Evolutionary conservation across 495 filamentous ascomycete species (phyloP), one percentile per base, ranked within the genome.

Genomic region (Cercophora samala): DNA sequence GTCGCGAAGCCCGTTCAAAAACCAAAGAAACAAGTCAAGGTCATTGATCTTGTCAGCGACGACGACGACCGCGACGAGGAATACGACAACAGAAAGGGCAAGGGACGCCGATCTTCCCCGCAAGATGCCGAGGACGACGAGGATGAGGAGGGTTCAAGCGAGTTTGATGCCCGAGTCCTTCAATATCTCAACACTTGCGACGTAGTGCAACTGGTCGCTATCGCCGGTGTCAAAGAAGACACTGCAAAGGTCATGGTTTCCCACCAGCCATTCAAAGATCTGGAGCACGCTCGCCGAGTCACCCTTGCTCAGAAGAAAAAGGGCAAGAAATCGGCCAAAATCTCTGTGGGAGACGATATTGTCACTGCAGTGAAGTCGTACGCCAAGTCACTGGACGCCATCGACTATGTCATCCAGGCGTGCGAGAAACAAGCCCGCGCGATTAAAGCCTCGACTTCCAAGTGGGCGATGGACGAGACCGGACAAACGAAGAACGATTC

Each of bases 151-250:
- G 37, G 6, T 46, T 46, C 37, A 17, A 46, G 37, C 37, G 37
- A 46, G 15, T 68, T 70, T 11, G 72, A 73, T 5, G 85, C 73
- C 59, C 70, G 78, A 52, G 86, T 97, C 1, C 79, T 98, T 19
- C 82, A 86, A 0, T 96, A 92, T 74, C 87, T 99, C 77, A 98
- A 99, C 73, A 88, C 82, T 0, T 95, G 91, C 77, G 83, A 85
- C 3, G 77, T 81, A 18, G 82, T 88, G 25, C 89, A 91, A 58
- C 83, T 99, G 19, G 85, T 88, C 2, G 93, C 96, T 71, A 88
- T 96, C 55, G 89, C 91, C 15, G 84, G 84, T 58, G 85, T 89
- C 21, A 88, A 88, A 2, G 86, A 90, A 65, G 86, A 87, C 15
- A 80, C 84, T 62, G 90, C 91, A 0, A 78, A 86, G 26, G 58